Conservation (phyloP, 192 early-diverging fungal species). For the Backusella parvicylindrica region DNA sequence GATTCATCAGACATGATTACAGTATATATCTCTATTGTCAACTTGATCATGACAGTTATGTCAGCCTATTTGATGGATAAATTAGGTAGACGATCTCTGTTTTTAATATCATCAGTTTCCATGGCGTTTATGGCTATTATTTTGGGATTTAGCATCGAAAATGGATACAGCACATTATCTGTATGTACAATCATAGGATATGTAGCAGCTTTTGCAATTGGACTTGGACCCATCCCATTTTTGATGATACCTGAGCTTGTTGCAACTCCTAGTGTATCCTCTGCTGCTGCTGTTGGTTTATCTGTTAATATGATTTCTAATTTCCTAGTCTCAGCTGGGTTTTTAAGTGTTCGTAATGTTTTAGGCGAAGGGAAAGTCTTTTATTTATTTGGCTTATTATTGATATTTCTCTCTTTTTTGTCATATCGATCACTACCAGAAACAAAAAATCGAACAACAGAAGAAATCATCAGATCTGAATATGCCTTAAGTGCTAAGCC, state of each 20-base stretch:
- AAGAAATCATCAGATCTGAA: constrained; percentile 40
- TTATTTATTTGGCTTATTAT: constrained; percentile 51
- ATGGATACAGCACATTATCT: constrained; percentile 29
- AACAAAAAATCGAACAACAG: constrained; percentile 61
- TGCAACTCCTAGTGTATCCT: constrained; percentile 61
- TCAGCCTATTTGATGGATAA: constrained; percentile 74
- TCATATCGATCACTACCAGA: constrained; percentile 61
- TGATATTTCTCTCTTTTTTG: constrained; percentile 32
- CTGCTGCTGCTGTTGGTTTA: constrained; percentile 60
- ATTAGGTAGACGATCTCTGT: constrained; percentile 65
- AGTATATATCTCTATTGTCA: constrained; percentile 73
- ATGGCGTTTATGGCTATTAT: constrained; percentile 59
- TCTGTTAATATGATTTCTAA: constrained; percentile 64
- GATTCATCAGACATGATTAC: constrained; percentile 68
- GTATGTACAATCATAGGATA: constrained; percentile 67
- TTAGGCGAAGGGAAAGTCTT: constrained; percentile 59
- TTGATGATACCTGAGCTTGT: constrained; percentile 71
- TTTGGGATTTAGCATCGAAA: constrained; percentile 53
- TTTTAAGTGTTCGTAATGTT: constrained; percentile 50
- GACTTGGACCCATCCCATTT: constrained; percentile 81
- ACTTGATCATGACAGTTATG: constrained; percentile 68
- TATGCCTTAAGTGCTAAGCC: not conserved
- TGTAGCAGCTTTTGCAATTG: constrained; percentile 79
- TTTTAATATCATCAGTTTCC: constrained; percentile 54
- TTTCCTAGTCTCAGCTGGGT: constrained; percentile 62